Percentiles rank a stretch among this genome's conserved stretches.
Conservation (phyloP, 768 basidiomycete genomes). For the Mycena vitilis region DNA sequence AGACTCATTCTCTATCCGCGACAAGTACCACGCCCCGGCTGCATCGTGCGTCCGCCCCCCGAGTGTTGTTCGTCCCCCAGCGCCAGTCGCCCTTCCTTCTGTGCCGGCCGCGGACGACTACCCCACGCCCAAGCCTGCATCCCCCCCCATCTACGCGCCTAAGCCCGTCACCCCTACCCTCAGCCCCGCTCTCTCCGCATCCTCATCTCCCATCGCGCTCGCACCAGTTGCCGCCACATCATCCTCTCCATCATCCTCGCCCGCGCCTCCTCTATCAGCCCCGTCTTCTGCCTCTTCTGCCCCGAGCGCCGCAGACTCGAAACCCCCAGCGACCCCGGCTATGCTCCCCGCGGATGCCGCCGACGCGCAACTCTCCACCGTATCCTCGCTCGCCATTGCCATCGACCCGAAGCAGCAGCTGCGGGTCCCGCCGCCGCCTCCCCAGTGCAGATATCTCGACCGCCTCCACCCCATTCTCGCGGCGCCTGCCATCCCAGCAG, state of each 20-base stretch:
- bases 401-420: too few relatives aligned
- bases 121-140: conserved; percentile 13
- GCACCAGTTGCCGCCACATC: neutral
- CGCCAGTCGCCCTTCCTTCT: neutral
- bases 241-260: neutral
- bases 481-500: too few relatives aligned
- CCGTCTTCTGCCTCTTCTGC: conserved; percentile 8
- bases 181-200: neutral
- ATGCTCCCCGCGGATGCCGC: neutral
- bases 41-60: neutral
- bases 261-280: neutral
- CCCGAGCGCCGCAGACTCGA: conserved; percentile 9
- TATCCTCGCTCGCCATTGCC: neutral
- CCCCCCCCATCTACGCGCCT: conserved; percentile 2
- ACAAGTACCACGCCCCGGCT: neutral
- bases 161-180: conserved; percentile 9
- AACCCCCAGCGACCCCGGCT: conserved; percentile 3
- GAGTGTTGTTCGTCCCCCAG: neutral
- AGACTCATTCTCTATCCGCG: conserved; percentile 1
- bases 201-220: neutral
- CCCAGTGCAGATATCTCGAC: too few relatives aligned
- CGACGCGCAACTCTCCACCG: neutral
- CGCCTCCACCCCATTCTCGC: too few relatives aligned
- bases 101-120: neutral
- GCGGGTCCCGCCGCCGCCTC: too few relatives aligned